These are phyloP conservation scores for Leishmania turanica DNA, from an alignment of 208 protist genomes.

Conservation along the genomic window DNA sequence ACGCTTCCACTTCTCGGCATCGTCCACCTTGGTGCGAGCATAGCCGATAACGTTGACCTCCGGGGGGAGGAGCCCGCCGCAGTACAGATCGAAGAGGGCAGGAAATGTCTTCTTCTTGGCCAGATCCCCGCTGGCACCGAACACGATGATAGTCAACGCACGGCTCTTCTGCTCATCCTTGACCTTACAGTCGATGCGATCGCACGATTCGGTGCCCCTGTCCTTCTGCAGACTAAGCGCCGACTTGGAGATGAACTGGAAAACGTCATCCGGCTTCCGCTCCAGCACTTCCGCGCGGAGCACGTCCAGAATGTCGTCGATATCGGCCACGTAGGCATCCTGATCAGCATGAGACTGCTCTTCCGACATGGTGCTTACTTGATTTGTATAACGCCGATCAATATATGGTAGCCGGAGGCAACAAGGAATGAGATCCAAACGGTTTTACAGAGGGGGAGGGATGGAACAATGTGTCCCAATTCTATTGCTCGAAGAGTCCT, in stretches of 20 bases:
- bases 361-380: constrained; percentile 12
- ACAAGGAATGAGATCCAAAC: background rate
- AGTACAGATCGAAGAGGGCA: constrained; percentile 91
- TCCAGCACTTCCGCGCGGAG: constrained; percentile 56
- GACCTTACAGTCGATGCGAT: constrained; percentile 55
- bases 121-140: constrained; percentile 91
- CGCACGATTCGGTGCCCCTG: constrained; percentile 25
- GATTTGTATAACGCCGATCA: background rate
- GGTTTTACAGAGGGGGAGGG: background rate
- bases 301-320: constrained; percentile 70
- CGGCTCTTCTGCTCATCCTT: constrained; percentile 50
- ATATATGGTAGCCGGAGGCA: background rate
- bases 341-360: constrained; percentile 17
- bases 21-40: constrained; percentile 77
- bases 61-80: constrained; percentile 72
- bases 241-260: constrained; percentile 47
- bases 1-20: constrained; percentile 73
- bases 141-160: constrained; percentile 83
- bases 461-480: background rate
- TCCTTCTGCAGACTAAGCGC: constrained; percentile 39
- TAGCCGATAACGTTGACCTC: constrained; percentile 88
- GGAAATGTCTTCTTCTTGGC: constrained; percentile 95
- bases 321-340: constrained; percentile 48
- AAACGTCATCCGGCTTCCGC: constrained; percentile 60
- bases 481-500: background rate